Conservation (phyloP, 1,139 yeast genomes). For the Torulaspora globosa region DNA sequence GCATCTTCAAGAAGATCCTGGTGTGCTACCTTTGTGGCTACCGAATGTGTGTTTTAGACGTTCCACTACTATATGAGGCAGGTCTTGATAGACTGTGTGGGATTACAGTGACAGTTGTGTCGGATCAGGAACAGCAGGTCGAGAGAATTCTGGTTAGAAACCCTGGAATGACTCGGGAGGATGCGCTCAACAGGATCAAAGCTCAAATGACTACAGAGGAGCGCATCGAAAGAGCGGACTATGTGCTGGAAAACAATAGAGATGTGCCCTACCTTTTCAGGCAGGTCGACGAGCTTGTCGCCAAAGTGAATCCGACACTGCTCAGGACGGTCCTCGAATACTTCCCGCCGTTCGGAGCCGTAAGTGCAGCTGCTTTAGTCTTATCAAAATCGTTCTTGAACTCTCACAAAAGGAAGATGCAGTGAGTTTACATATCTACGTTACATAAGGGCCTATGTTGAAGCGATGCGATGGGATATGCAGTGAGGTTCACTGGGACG, state of each 20-base stretch:
- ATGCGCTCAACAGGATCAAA: constrained; percentile 65
- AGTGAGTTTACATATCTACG: constrained; percentile 8
- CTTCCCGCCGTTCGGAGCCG: constrained; percentile 56
- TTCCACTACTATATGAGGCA: constrained; percentile 84
- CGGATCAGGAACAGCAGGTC: constrained; percentile 55
- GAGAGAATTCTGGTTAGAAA: constrained; percentile 63
- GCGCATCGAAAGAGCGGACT: constrained; percentile 59
- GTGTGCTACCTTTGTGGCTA: constrained; percentile 51
- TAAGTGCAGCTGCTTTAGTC: constrained; percentile 46
- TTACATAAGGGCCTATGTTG: constrained; percentile 3
- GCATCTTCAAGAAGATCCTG: constrained; percentile 57
- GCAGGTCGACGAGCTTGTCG: constrained; percentile 47
- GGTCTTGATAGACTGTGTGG: constrained; percentile 72
- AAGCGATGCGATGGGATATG: constrained; percentile 5
- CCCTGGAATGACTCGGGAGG: constrained; percentile 58
- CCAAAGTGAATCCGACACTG: constrained; percentile 45
- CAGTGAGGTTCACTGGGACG: constrained; percentile 9
- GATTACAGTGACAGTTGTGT: constrained; percentile 57
- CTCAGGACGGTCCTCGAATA: constrained; percentile 42
- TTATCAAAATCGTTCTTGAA: constrained; percentile 21
- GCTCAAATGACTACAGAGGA: constrained; percentile 70
- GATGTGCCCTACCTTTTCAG: constrained; percentile 47
- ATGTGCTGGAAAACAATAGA: constrained; percentile 62
- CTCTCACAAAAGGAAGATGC: constrained; percentile 13
- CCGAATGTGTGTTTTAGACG: constrained; percentile 70